phyloP scores from a whole-genome alignment of 805 yeast genomes.

The Maudiozyma turicensis region DNA sequence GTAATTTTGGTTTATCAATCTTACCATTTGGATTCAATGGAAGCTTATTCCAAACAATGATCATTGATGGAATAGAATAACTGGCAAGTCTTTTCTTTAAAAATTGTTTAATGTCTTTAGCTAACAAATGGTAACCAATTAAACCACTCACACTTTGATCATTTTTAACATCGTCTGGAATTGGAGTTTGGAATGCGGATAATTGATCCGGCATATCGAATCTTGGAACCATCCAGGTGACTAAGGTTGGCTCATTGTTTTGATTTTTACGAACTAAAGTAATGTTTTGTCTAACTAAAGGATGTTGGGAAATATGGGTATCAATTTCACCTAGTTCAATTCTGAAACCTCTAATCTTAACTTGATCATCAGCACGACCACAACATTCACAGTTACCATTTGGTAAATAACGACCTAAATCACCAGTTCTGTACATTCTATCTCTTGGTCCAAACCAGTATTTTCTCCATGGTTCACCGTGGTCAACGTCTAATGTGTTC shows the following conservation, averaged over 20 bases:
- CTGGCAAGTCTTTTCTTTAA: slow-evolving; percentile 83
- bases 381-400: slow-evolving; percentile 97
- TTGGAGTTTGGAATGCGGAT: slow-evolving; percentile 34
- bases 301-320: slow-evolving; percentile 91
- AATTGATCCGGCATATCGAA: slow-evolving; percentile 41
- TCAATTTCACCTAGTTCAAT: slow-evolving; percentile 98
- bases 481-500: slow-evolving; percentile 44
- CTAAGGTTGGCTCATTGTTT: slow-evolving; percentile 83
- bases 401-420: slow-evolving; percentile 90
- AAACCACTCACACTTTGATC: slow-evolving; percentile 74
- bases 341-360: slow-evolving; percentile 96
- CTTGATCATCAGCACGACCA: slow-evolving; percentile 98
- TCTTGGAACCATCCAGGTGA: slow-evolving; percentile 87
- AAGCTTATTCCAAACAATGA: slow-evolving; percentile 75
- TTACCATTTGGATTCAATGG: slow-evolving; percentile 98
- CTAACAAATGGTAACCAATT: slow-evolving; percentile 62
- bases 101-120: slow-evolving; percentile 71
- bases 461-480: slow-evolving; percentile 54
- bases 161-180: slow-evolving; percentile 31
- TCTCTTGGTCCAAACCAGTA: slow-evolving; percentile 93
- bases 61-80: slow-evolving; percentile 86
- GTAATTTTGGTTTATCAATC: slow-evolving; percentile 93
- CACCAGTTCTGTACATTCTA: slow-evolving; percentile 93
- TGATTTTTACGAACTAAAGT: slow-evolving; percentile 87
- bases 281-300: slow-evolving; percentile 82